phyloP scores from a whole-genome alignment of 2,329 filamentous ascomycete genomes.

The Penicillium rolfsii region DNA sequence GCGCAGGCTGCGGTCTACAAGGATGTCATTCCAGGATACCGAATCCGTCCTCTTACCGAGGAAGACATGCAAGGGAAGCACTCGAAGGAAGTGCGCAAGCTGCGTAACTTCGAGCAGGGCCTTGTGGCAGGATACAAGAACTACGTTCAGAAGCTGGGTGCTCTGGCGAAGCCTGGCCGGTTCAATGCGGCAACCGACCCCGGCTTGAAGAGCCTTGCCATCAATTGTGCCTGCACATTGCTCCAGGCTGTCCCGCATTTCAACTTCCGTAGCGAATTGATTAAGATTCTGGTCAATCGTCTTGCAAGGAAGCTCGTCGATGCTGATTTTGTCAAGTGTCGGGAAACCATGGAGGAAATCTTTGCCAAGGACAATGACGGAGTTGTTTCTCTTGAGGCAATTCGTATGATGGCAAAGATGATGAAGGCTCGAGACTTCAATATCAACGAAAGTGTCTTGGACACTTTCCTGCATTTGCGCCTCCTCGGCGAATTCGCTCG shows the following conservation, averaged over 20 bases:
- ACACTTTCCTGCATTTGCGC: slow-evolving; percentile 87
- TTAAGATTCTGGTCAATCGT: slow-evolving; percentile 85
- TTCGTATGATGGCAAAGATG: slow-evolving; percentile 86
- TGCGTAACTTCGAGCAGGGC: slow-evolving; percentile 84
- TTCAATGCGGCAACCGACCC: slow-evolving; percentile 33
- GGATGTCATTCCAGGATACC: slow-evolving; percentile 93
- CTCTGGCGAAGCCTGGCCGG: slow-evolving; percentile 64
- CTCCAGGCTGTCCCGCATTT: slow-evolving; percentile 87
- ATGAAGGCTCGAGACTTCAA: slow-evolving; percentile 85
- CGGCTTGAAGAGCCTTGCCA: slow-evolving; percentile 71
- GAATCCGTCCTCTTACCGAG: slow-evolving; percentile 80
- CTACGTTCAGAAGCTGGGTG: slow-evolving; percentile 76
- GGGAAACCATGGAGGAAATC: slow-evolving; percentile 75
- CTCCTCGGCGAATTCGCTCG: slow-evolving; percentile 84
- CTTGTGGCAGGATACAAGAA: slow-evolving; percentile 81
- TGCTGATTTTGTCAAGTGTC: slow-evolving; percentile 75
- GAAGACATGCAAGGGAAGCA: slow-evolving; percentile 76
- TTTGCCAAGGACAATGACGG: slow-evolving; percentile 91
- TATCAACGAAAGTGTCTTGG: slow-evolving; percentile 82
- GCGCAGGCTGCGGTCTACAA: slow-evolving; percentile 91
- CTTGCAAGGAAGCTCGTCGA: slow-evolving; percentile 74
- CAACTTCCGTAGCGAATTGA: slow-evolving; percentile 87
- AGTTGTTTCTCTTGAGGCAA: slow-evolving; percentile 81
- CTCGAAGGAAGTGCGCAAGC: slow-evolving; percentile 84
- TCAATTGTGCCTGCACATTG: slow-evolving; percentile 82